phyloP scores from a whole-genome alignment of 2,329 filamentous ascomycete genomes.

The Eutypella sp. region DNA sequence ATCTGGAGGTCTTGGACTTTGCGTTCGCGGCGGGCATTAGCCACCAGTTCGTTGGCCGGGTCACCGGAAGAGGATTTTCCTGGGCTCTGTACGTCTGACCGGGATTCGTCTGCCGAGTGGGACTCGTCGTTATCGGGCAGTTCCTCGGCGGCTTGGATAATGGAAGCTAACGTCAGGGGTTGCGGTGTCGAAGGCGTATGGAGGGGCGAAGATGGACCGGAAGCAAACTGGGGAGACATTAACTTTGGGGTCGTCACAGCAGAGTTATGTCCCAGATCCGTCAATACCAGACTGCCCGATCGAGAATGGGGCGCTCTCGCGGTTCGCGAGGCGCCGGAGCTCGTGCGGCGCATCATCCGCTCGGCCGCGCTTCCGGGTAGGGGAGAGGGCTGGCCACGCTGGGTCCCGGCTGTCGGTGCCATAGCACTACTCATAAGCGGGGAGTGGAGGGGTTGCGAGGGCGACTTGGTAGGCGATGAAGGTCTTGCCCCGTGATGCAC shows the following conservation, averaged over 20 bases:
- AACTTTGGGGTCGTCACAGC: conserved; percentile 7
- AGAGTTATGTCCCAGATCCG: conserved; percentile 9
- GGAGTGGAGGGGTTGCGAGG: conserved; percentile 16
- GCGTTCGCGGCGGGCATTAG: conserved; percentile 84
- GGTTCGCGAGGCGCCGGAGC: conserved; percentile 35
- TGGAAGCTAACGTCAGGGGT: conserved; percentile 48
- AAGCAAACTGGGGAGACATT: conserved; percentile 27
- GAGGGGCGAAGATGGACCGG: conserved; percentile 30
- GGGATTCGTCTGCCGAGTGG: conserved; percentile 21
- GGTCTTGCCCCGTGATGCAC: conserved; percentile 35
- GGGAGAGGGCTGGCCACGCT: conserved; percentile 32
- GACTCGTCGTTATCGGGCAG: conserved; percentile 30
- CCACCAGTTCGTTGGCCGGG: conserved; percentile 68
- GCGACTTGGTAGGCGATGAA: conserved; percentile 45
- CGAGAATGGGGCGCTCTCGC: conserved; percentile 35
- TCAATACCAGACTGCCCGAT: conserved; percentile 31
- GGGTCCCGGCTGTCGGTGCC: conserved; percentile 21
- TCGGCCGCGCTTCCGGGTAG: conserved; percentile 29
- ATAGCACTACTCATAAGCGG: conserved; percentile 13
- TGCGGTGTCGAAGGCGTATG: conserved; percentile 31
- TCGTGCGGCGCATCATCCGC: conserved; percentile 37
- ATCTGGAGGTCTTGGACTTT: conserved; percentile 97
- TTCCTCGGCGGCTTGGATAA: conserved; percentile 53
- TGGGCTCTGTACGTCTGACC: conserved; percentile 47
- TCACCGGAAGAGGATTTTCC: conserved; percentile 54